Conservation (phyloP, 768 basidiomycete species). For the Coprinopsis cinerea region DNA sequence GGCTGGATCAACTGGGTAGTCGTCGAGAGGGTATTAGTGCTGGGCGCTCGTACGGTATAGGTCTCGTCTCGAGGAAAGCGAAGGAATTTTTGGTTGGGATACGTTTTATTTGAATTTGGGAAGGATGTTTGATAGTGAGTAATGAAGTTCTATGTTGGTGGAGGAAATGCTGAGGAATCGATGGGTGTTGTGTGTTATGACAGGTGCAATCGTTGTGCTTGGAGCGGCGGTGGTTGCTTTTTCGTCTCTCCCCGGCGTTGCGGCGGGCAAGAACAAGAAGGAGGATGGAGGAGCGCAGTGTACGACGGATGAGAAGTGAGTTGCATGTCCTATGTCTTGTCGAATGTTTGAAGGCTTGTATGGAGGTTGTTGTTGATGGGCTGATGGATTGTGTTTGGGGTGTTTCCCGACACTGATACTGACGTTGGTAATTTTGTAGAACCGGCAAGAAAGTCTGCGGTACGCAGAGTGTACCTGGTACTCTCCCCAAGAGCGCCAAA, state of each 20-base stretch:
- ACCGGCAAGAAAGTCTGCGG: conserved; percentile 3
- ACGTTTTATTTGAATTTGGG: too few species aligned
- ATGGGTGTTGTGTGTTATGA: too few species aligned
- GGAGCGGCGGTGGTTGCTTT: conserved; percentile 1
- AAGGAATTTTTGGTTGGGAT: too few species aligned
- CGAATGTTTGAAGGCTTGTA: not conserved
- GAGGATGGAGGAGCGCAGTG: not conserved
- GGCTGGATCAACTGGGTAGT: not conserved
- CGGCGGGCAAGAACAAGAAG: not conserved
- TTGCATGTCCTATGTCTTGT: not conserved
- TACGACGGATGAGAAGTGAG: not conserved
- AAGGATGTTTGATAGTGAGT: too few species aligned
- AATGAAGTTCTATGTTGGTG: too few species aligned
- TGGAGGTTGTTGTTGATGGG: not conserved
- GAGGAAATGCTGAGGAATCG: too few species aligned
- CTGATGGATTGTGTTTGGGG: not conserved
- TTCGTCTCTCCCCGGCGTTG: conserved; percentile 6
- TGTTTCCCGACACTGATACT: not conserved
- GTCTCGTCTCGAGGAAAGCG: too few species aligned
- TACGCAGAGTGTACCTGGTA: not conserved
- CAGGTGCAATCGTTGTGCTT: too few species aligned
- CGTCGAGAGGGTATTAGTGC: not conserved
- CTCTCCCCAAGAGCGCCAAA: conserved; percentile 1
- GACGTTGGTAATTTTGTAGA: not conserved
- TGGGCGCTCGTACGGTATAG: not conserved